Percentiles rank a stretch among this genome's conserved stretches.
Conservation (phyloP, 345 rosid genomes). For the Murraya paniculata region DNA sequence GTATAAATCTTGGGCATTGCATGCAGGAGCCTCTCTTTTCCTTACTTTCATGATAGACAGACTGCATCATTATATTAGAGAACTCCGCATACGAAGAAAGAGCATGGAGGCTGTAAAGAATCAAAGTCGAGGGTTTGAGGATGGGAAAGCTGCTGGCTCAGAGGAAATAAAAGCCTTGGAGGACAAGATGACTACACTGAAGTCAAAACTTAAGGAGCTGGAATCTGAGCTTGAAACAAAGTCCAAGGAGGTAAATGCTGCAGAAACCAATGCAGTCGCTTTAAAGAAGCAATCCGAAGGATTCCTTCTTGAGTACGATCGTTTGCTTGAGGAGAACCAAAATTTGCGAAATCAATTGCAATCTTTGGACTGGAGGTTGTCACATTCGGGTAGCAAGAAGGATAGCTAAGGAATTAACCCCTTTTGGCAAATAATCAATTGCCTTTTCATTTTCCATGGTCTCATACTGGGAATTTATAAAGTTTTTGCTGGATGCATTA, state of each 20-base stretch:
- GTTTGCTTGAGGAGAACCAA: constrained; percentile 83
- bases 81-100: constrained; percentile 75
- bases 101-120: constrained; percentile 72
- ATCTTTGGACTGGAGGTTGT: constrained; percentile 51
- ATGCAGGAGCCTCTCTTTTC: constrained; percentile 76
- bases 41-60: constrained; percentile 85
- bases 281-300: constrained; percentile 93
- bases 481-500: constrained; percentile 10
- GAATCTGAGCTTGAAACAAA: constrained; percentile 49
- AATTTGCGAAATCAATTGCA: constrained; percentile 61
- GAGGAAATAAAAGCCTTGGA: constrained; percentile 58
- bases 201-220: constrained; percentile 43
- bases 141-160: constrained; percentile 43
- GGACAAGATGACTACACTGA: constrained; percentile 44
- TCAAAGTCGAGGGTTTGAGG: constrained; percentile 57
- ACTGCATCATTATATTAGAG: constrained; percentile 86
- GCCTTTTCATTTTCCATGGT: background rate
- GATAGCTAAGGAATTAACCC: constrained; percentile 38
- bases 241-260: constrained; percentile 47
- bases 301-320: constrained; percentile 84
- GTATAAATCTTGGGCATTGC: constrained; percentile 13
- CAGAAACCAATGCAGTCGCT: constrained; percentile 74
- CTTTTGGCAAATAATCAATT: background rate
- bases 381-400: constrained; percentile 72
- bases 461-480: constrained; percentile 9